phyloP scores from a whole-genome alignment of 352 stramenopile species.

The Paralagenidium karlingii region DNA sequence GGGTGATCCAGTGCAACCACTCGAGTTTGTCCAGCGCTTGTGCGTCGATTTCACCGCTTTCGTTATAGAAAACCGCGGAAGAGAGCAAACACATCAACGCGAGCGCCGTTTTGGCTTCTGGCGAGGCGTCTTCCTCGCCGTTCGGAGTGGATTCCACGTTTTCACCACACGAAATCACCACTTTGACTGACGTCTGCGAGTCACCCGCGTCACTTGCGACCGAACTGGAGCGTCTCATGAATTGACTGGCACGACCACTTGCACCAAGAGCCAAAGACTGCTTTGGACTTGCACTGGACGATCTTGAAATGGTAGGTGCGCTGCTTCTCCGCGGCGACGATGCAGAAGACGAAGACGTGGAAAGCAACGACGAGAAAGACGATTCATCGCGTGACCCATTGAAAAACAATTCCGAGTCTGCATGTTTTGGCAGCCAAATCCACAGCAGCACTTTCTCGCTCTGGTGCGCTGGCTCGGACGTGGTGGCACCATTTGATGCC shows the following conservation, averaged over 20 bases:
- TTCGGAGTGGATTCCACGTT: no score
- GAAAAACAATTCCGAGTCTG: no score
- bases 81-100: slow-evolving; percentile 43
- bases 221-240: no score
- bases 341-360: no score
- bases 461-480: neutral
- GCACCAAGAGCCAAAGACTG: no score
- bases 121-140: slow-evolving; percentile 3
- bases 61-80: slow-evolving; percentile 43
- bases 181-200: neutral
- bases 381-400: no score
- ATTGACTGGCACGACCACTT: no score
- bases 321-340: no score
- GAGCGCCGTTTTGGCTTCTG: slow-evolving; percentile 7
- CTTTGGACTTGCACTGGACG: no score
- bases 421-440: slow-evolving; percentile 16
- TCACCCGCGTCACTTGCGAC: neutral
- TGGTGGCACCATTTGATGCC: no score
- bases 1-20: slow-evolving; percentile 25
- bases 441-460: slow-evolving; percentile 21
- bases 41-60: slow-evolving; percentile 34
- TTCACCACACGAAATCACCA: slow-evolving; percentile 15
- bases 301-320: no score
- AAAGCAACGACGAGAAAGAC: no score
- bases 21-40: slow-evolving; percentile 24